Percentiles rank a stretch among this genome's conserved stretches.
phyloP scores from a whole-genome alignment of 306 rosid genomes.

The Quercus robur region DNA sequence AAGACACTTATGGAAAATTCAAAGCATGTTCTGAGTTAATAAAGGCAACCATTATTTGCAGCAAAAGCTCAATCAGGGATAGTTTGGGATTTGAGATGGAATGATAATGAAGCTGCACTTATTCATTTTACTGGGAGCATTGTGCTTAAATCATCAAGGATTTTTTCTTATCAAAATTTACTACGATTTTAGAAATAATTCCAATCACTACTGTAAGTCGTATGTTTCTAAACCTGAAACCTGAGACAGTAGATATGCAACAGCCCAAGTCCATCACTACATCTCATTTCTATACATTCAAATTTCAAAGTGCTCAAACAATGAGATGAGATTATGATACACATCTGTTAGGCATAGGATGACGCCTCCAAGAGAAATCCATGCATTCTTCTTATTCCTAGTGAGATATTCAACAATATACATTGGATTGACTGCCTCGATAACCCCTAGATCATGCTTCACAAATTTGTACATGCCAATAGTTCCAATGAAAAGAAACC shows the following conservation, averaged over 20 bases:
- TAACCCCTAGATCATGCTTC: constrained; percentile 18
- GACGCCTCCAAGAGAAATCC: constrained; percentile 48
- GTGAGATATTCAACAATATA: constrained; percentile 29
- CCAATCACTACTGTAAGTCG: no score
- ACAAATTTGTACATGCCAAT: constrained; percentile 41
- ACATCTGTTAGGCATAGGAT: constrained; percentile 37
- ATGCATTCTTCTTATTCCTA: constrained; percentile 33
- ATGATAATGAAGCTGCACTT: no score
- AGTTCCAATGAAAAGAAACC: constrained; percentile 26
- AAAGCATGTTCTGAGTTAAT: no score
- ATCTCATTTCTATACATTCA: background rate
- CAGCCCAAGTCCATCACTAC: background rate
- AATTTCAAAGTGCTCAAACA: background rate
- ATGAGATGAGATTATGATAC: background rate
- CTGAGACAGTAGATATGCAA: background rate
- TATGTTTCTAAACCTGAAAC: no score
- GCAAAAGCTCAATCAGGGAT: no score
- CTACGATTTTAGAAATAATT: no score
- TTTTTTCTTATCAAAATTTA: no score
- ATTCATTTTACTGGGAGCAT: no score
- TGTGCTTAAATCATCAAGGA: no score
- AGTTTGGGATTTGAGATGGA: no score
- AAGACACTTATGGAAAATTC: no score
- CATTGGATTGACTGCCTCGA: constrained; percentile 34
- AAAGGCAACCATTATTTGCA: no score